These are phyloP conservation scores for Epicoccum sorghinum DNA, from an alignment of 2,329 filamentous ascomycete genomes.

Conservation along the genomic window DNA sequence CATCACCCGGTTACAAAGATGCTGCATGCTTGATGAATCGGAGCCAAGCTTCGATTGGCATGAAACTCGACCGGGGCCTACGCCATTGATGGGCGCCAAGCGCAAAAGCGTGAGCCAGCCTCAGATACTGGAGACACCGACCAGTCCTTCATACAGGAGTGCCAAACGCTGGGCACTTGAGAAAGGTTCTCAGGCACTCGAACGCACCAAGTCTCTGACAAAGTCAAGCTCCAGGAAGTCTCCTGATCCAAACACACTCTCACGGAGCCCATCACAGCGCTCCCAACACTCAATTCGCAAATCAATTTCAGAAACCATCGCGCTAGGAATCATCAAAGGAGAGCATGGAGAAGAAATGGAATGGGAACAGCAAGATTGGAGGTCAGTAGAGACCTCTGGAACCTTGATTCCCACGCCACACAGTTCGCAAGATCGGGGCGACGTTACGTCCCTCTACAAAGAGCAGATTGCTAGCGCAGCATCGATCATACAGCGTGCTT, in stretches of 20 bases:
- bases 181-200: constrained; percentile 43
- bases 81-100: constrained; percentile 34
- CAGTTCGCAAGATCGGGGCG: constrained; percentile 34
- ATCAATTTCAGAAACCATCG: constrained; percentile 40
- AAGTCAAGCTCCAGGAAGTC: constrained; percentile 36
- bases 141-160: constrained; percentile 42
- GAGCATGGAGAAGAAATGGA: constrained; percentile 35
- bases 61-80: constrained; percentile 31
- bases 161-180: constrained; percentile 46
- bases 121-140: constrained; percentile 33
- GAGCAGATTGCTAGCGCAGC: constrained; percentile 40
- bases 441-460: constrained; percentile 31
- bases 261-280: constrained; percentile 37
- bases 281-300: constrained; percentile 45
- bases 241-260: constrained; percentile 33
- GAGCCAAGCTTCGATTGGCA: constrained; percentile 40
- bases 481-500: constrained; percentile 45
- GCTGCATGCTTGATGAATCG: constrained; percentile 48
- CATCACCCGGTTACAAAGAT: constrained; percentile 49
- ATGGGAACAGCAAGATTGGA: constrained; percentile 30
- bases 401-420: constrained; percentile 37
- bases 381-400: constrained; percentile 34
- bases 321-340: constrained; percentile 38
- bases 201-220: constrained; percentile 41
- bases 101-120: constrained; percentile 39